phyloP scores from a whole-genome alignment of 768 basidiomycete species.

The Lactarius hatsudake region DNA sequence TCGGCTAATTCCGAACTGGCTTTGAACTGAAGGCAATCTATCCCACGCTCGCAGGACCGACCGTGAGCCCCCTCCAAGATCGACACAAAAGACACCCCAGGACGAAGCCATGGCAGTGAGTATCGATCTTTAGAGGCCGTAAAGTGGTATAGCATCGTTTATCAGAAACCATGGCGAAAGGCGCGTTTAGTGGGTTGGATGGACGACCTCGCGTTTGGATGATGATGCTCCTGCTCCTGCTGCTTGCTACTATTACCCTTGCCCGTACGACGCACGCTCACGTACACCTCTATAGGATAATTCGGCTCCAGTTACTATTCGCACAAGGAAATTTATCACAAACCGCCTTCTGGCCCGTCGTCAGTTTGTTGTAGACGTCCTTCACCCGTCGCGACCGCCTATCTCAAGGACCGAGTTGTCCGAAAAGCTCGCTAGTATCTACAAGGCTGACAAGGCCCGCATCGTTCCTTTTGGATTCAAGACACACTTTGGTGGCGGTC shows the following conservation, averaged over 20 bases:
- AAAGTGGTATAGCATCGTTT: background rate
- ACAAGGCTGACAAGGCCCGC: constrained; percentile 89
- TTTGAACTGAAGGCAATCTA: constrained; percentile 28
- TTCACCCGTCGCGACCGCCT: constrained; percentile 94
- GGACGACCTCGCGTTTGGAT: constrained; percentile 33
- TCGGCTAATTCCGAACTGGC: constrained; percentile 48
- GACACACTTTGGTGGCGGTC: constrained; percentile 97
- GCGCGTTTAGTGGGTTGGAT: constrained; percentile 34
- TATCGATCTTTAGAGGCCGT: background rate
- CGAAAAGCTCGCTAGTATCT: constrained; percentile 87
- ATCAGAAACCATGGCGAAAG: background rate
- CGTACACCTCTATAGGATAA: constrained; percentile 55
- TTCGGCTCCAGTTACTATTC: constrained; percentile 85
- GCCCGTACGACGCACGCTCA: constrained; percentile 24
- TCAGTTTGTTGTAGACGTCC: constrained; percentile 92
- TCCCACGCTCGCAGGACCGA: constrained; percentile 14
- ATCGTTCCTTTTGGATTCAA: constrained; percentile 93
- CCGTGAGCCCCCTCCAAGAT: constrained; percentile 31
- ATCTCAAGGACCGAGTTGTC: constrained; percentile 89
- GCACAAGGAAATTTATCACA: constrained; percentile 99
- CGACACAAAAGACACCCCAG: constrained; percentile 18
- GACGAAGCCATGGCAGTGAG: constrained; percentile 33
- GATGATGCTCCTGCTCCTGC: constrained; percentile 25
- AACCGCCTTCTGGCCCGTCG: constrained; percentile 95
- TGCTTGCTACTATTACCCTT: background rate